Evolutionary conservation across 1,284 basidiomycete genomes (phyloP).

Genomic region (Rhizopogon hawkerae): DNA sequence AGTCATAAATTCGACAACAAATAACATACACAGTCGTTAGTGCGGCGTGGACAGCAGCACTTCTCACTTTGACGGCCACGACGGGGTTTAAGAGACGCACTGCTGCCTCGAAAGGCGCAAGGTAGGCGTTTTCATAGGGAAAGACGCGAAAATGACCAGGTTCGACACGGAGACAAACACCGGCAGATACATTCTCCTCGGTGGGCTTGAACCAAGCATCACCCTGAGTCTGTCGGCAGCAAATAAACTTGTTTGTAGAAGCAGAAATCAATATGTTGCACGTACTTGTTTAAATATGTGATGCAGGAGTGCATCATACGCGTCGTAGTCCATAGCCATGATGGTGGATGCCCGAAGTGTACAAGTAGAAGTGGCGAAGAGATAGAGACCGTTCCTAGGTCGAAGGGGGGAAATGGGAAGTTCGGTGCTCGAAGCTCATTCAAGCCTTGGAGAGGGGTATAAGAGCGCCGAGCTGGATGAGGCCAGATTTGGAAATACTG

Average conservation of each 20-base stretch:
- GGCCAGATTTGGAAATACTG: not conserved
- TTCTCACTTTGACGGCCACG: slow-evolving; percentile 72
- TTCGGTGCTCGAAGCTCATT: not conserved
- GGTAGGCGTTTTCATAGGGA: slow-evolving; percentile 55
- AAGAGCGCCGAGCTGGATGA: not conserved
- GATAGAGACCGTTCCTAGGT: slow-evolving; percentile 7
- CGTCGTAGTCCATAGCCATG: slow-evolving; percentile 60
- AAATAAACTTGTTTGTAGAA: not conserved
- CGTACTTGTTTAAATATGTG: slow-evolving; percentile 47
- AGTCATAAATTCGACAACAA: not conserved
- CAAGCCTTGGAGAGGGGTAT: slow-evolving; percentile 12
- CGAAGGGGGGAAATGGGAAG: slow-evolving; percentile 3
- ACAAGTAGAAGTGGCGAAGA: slow-evolving; percentile 16
- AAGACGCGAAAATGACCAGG: slow-evolving; percentile 57
- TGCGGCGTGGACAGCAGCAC: slow-evolving; percentile 74
- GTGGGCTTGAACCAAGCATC: slow-evolving; percentile 72
- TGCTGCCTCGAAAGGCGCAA: slow-evolving; percentile 65
- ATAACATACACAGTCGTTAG: slow-evolving; percentile 54
- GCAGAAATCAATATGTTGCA: not conserved
- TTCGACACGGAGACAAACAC: slow-evolving; percentile 61
- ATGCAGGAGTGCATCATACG: slow-evolving; percentile 62
- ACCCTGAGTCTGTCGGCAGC: slow-evolving; percentile 45
- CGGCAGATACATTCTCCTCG: slow-evolving; percentile 60
- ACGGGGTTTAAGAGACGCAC: slow-evolving; percentile 67
- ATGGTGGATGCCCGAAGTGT: slow-evolving; percentile 10